phyloP scores from a whole-genome alignment of 1,284 basidiomycete species.

The Jaminaea rosea region DNA sequence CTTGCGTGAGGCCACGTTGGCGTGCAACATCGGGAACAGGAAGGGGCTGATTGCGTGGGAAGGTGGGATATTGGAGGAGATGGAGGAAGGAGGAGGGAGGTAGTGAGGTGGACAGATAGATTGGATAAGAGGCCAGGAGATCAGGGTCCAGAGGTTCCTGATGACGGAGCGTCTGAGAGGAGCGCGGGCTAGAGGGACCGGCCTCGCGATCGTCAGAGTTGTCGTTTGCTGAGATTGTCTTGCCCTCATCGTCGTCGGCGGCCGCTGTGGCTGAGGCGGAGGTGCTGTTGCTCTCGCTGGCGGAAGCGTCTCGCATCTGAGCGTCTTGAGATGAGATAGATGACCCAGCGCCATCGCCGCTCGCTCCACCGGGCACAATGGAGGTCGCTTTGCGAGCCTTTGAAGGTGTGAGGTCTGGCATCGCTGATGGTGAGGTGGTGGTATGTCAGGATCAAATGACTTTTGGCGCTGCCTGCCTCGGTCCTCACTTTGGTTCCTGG shows the following conservation, averaged over 20 bases:
- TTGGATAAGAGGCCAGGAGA: slow-evolving; percentile 38
- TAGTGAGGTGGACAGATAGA: slow-evolving; percentile 37
- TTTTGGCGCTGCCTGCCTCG: no score
- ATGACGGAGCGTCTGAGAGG: no score
- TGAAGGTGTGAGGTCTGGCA: no score
- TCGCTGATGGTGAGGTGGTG: no score
- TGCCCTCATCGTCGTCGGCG: background rate
- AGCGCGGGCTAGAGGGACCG: no score
- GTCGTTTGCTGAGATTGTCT: background rate
- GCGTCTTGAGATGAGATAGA: background rate
- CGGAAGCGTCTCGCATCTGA: background rate
- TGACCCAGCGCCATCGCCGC: no score
- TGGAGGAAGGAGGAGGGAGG: slow-evolving; percentile 25
- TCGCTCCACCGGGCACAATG: no score
- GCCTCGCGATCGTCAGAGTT: no score
- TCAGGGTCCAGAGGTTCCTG: no score
- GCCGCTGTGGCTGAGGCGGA: background rate
- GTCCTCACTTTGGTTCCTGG: no score
- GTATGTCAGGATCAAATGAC: no score
- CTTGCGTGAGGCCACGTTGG: slow-evolving; percentile 26
- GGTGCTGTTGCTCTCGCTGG: background rate
- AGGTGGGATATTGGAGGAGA: slow-evolving; percentile 43
- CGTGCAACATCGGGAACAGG: slow-evolving; percentile 38
- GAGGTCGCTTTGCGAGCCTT: no score
- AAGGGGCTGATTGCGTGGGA: slow-evolving; percentile 28